A percentile compares a stretch with the other conserved stretches of the same genome.
These are phyloP conservation scores for Simmondsia chinensis DNA, from an alignment of 148 eudicot species.

Conservation along the genomic window DNA sequence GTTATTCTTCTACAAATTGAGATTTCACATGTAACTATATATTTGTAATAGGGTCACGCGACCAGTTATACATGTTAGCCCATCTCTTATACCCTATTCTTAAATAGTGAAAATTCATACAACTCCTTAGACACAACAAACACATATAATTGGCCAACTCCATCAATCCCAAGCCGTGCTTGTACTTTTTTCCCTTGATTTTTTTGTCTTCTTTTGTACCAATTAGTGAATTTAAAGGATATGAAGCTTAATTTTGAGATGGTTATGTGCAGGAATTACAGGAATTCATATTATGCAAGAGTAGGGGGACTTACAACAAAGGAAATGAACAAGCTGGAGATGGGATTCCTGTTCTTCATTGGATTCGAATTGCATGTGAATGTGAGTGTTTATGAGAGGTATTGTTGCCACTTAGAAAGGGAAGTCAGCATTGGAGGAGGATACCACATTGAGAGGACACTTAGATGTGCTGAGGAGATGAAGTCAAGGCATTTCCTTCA, in stretches of 20 bases:
- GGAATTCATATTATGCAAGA: conserved; percentile 77
- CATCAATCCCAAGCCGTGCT: too few species aligned
- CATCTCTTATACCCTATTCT: too few species aligned
- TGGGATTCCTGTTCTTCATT: conserved; percentile 74
- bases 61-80: too few species aligned
- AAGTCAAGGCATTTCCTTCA: conserved; percentile 42
- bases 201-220: neutral
- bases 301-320: conserved; percentile 83
- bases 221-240: neutral
- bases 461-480: conserved; percentile 91
- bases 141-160: too few species aligned
- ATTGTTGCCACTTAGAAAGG: conserved; percentile 82
- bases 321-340: conserved; percentile 81
- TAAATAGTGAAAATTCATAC: too few species aligned
- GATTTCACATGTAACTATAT: too few species aligned
- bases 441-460: conserved; percentile 74
- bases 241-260: neutral
- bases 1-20: too few species aligned
- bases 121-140: too few species aligned
- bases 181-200: neutral
- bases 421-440: conserved; percentile 98
- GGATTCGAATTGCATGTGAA: conserved; percentile 87
- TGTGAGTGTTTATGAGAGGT: conserved; percentile 91
- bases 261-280: conserved; percentile 59
- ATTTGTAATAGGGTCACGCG: too few species aligned